These are phyloP conservation scores for Pleurotus giganteus DNA, from an alignment of 768 basidiomycete genomes.

Conservation along the genomic window DNA sequence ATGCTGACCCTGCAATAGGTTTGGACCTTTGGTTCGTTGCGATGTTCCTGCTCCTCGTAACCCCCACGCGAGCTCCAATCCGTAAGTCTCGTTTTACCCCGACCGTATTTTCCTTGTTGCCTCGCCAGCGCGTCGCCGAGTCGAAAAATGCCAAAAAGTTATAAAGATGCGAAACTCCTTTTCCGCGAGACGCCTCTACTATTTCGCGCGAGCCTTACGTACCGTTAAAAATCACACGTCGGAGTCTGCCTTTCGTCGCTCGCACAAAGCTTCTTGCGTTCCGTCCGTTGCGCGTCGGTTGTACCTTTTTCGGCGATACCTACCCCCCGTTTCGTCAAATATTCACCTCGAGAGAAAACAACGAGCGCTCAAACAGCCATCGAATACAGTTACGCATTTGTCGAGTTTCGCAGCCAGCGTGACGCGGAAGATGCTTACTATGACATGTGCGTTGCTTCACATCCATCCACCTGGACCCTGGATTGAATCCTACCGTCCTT, in stretches of 20 bases:
- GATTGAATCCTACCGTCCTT: background rate
- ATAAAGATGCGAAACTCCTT: conserved; percentile 14
- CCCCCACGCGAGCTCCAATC: conserved; percentile 68
- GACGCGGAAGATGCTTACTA: conserved; percentile 85
- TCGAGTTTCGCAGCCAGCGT: conserved; percentile 75
- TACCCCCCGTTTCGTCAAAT: conserved; percentile 28
- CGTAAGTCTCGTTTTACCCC: conserved; percentile 58
- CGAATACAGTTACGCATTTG: conserved; percentile 75
- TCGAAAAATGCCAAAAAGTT: conserved; percentile 21
- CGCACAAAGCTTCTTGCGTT: background rate
- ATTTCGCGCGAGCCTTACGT: background rate
- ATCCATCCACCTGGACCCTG: background rate
- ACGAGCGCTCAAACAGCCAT: conserved; percentile 59
- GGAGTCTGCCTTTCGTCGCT: conserved; percentile 22
- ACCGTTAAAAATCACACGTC: conserved; percentile 10
- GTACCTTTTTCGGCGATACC: conserved; percentile 23
- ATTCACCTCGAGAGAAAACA: conserved; percentile 27
- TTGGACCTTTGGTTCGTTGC: conserved; percentile 81
- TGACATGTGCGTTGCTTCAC: conserved; percentile 59
- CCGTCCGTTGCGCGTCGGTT: conserved; percentile 12
- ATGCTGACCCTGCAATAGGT: conserved; percentile 52
- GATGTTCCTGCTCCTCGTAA: conserved; percentile 88
- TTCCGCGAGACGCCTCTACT: conserved; percentile 15
- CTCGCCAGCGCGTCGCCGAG: conserved; percentile 25
- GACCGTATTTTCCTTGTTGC: conserved; percentile 18